Evolutionary conservation across 352 stramenopile species (phyloP), one percentile per base, ranked within the genome.

Genomic region (Globisporangium paddicum): DNA sequence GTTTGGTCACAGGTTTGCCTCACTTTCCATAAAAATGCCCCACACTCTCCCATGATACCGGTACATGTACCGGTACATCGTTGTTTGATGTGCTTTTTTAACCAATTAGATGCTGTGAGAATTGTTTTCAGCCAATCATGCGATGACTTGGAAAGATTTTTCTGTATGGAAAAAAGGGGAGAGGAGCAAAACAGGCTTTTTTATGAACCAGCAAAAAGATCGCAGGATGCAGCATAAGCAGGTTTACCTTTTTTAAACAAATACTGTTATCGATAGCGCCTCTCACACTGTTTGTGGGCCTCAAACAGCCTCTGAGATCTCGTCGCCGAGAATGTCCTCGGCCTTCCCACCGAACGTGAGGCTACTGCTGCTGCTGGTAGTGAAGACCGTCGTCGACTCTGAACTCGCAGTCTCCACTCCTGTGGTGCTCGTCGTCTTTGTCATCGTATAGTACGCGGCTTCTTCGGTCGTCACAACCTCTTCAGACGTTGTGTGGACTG

Each of bases 271-370:
- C 4, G 13, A 30, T 18, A 44, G 16, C 38, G 2, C 25, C 26
- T 41, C 40, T 25, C 3, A 18, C 6, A 4, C 5, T 8, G 18
- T 42, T 41, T 57, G n/a, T n/a, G n/a, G n/a, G n/a, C n/a, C n/a
- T n/a, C n/a, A 84, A 8, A 87, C 77, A 6, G 77, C 71, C 28
- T 87, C 77, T 0, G 64, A 82, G 59, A 87, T 83, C 58, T 87
- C 77, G 44, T 87, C 77, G 26, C 83, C 53, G 13, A 87, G 69
- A 41, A 85, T 72, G 28, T 71, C 68, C 45, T 81, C 74, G 52
- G 76, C 72, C 55, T 73, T 83, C 60, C 79, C 69, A 19, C 69
- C 72, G 48, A n/a, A n/a, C 47, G 7, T 19, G 28, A 16, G 32
- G 25, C 45, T 52, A 25, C 25, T 51, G 25, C 23, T 50, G 16